Conservation (phyloP, 331 rosid genomes). For the Spiraea crenata region DNA sequence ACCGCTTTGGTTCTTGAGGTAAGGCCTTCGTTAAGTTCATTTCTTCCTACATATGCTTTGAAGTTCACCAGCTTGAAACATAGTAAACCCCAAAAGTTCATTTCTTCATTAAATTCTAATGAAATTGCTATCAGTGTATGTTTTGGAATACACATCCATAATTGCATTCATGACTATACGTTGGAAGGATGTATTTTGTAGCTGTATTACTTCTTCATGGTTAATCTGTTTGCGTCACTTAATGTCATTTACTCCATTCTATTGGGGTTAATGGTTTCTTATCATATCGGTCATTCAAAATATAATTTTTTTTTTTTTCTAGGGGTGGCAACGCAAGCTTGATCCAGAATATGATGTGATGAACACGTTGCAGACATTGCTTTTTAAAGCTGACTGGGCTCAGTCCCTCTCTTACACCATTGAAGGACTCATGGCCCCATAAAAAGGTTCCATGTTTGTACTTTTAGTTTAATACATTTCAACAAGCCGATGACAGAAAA, state of each 20-base stretch:
- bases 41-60: slow-evolving; percentile 9
- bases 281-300: not conserved
- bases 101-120: too few relatives aligned
- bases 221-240: too few relatives aligned
- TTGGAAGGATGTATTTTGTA: not conserved
- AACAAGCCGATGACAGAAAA: not conserved
- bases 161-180: too few relatives aligned
- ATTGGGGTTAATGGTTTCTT: not conserved
- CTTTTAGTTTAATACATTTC: not conserved
- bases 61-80: not conserved
- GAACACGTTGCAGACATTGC: slow-evolving; percentile 47
- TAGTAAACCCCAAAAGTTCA: not conserved
- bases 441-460: slow-evolving; percentile 11
- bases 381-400: slow-evolving; percentile 59
- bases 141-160: too few relatives aligned
- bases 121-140: not conserved
- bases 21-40: slow-evolving; percentile 5
- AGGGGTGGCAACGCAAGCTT: slow-evolving; percentile 86
- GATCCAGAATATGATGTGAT: slow-evolving; percentile 68
- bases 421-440: slow-evolving; percentile 60
- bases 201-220: not conserved
- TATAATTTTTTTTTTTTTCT: not conserved
- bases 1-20: slow-evolving; percentile 90
- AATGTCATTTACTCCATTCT: too few relatives aligned
- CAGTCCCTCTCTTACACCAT: slow-evolving; percentile 56